A percentile compares a stretch with the other conserved stretches of the same genome.
phyloP scores from a whole-genome alignment of 768 basidiomycete species.

The Boletus subparvulus region DNA sequence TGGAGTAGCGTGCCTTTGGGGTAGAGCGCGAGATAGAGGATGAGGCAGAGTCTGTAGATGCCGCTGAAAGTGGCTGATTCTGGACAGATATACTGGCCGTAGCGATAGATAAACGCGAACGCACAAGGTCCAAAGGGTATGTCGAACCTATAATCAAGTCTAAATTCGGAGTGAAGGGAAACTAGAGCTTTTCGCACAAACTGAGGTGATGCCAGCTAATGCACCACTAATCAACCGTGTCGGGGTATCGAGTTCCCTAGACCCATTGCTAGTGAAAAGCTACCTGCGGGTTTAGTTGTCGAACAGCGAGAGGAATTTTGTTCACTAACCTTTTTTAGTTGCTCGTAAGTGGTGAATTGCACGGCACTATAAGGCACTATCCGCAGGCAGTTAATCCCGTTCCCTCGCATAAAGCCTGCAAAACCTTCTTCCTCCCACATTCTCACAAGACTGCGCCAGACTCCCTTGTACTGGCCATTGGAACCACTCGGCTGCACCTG shows the following conservation, averaged over 20 bases:
- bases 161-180: slow-evolving; percentile 9
- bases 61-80: slow-evolving; percentile 20
- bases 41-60: slow-evolving; percentile 27
- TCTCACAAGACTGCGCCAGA: slow-evolving; percentile 77
- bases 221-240: slow-evolving; percentile 85
- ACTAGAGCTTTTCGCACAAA: slow-evolving; percentile 58
- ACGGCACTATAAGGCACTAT: slow-evolving; percentile 93
- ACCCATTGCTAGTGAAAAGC: slow-evolving; percentile 71
- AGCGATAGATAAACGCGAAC: slow-evolving; percentile 89
- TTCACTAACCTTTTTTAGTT: slow-evolving; percentile 72
- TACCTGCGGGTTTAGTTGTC: slow-evolving; percentile 37
- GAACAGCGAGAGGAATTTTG: neutral
- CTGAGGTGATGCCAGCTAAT: slow-evolving; percentile 90
- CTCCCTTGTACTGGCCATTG: slow-evolving; percentile 74
- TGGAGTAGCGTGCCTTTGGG: slow-evolving; percentile 39
- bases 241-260: slow-evolving; percentile 82
- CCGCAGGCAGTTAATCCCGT: slow-evolving; percentile 86
- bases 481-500: slow-evolving; percentile 82
- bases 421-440: slow-evolving; percentile 94
- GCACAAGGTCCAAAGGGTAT: slow-evolving; percentile 92
- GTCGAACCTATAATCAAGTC: slow-evolving; percentile 57
- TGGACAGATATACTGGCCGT: slow-evolving; percentile 69
- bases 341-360: slow-evolving; percentile 87
- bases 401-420: slow-evolving; percentile 91
- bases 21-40: slow-evolving; percentile 35